phyloP scores from a whole-genome alignment of 2,329 filamentous ascomycete species.

The Biscogniauxia sp. region DNA sequence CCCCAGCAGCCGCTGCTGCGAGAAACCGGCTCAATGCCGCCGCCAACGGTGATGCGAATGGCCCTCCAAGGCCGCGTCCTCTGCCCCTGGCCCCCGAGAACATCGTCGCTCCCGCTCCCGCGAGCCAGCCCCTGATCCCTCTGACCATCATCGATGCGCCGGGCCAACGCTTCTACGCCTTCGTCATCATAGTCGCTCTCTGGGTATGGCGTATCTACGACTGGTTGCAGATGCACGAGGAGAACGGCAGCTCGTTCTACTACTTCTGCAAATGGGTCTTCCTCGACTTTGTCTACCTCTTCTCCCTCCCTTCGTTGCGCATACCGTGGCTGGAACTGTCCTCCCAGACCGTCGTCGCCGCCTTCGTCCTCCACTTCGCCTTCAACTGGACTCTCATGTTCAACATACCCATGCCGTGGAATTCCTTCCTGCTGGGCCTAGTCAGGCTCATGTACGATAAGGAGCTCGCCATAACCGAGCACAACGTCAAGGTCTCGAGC shows the following conservation, averaged over 20 bases:
- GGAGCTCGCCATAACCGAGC: conserved; percentile 90
- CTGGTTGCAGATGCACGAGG: conserved; percentile 73
- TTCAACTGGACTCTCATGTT: conserved; percentile 91
- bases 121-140: conserved; percentile 69
- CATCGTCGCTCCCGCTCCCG: conserved; percentile 23
- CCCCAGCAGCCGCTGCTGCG: conserved; percentile 48
- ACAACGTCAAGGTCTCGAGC: conserved; percentile 80
- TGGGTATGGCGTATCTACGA: conserved; percentile 86
- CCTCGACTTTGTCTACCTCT: conserved; percentile 83
- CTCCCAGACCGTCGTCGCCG: conserved; percentile 65
- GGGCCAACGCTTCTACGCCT: conserved; percentile 83
- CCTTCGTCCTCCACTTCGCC: conserved; percentile 70
- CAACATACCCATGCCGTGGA: conserved; percentile 76
- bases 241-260: conserved; percentile 83
- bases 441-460: conserved; percentile 85
- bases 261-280: conserved; percentile 91
- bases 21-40: too few relatives aligned
- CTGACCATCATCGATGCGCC: conserved; percentile 82
- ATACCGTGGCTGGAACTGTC: conserved; percentile 98
- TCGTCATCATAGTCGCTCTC: conserved; percentile 73
- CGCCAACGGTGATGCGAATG: conserved; percentile 27
- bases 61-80: conserved; percentile 1
- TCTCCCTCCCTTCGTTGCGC: conserved; percentile 78
- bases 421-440: conserved; percentile 68
- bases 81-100: conserved; percentile 50